Percentiles rank a stretch among this genome's conserved stretches.
Conservation (phyloP, 208 protist genomes). For the Naegleria gruberi region DNA sequence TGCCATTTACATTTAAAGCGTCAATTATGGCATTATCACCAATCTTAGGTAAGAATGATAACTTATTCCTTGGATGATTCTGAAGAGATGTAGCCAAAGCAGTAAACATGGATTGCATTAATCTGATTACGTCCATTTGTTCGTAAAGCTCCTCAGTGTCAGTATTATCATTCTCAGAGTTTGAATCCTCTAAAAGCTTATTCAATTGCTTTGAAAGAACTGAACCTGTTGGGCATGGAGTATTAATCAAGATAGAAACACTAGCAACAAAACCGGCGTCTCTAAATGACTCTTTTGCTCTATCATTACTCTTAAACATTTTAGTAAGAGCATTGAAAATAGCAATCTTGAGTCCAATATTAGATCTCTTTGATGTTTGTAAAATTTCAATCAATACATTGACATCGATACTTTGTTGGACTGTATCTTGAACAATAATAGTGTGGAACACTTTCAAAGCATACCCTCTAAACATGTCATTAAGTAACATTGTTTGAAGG, state of each 20-base stretch:
- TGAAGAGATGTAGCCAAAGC: not conserved
- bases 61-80: conserved; percentile 4
- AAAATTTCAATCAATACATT: conserved; percentile 16
- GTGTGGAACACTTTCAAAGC: conserved; percentile 6
- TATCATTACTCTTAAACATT: not conserved
- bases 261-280: conserved; percentile 18
- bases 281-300: not conserved
- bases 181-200: not conserved
- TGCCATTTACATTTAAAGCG: conserved; percentile 6
- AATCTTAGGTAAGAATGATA: not conserved
- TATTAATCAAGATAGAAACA: not conserved
- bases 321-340: conserved; percentile 16
- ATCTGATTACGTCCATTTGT: not conserved
- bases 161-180: not conserved
- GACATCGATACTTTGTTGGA: conserved; percentile 1
- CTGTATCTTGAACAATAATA: conserved; percentile 1
- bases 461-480: not conserved
- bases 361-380: not conserved
- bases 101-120: not conserved
- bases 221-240: not conserved
- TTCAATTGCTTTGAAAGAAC: not conserved
- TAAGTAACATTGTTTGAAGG: conserved; percentile 4
- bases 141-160: not conserved
- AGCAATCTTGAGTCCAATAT: conserved; percentile 6
- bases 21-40: conserved; percentile 2